Evolutionary conservation across 257 asterid genomes (phyloP).

Genomic region (Echites panduratus): DNA sequence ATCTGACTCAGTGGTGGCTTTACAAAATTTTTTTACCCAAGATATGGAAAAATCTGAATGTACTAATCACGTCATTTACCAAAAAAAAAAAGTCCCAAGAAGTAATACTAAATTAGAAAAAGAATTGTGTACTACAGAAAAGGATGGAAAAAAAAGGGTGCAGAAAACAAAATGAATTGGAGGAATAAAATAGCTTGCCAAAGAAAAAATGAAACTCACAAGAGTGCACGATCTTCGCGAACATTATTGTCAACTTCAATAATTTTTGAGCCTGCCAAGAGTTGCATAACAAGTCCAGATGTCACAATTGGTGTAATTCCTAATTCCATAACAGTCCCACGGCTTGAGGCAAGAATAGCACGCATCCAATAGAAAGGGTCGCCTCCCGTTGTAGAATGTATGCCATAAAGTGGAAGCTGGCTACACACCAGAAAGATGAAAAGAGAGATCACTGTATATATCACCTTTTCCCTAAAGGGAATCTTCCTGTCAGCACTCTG

Average conservation of each 20-base stretch:
- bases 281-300: slow-evolving; percentile 81
- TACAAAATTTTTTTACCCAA: too few relatives aligned
- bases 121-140: background rate
- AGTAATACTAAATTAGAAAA: background rate
- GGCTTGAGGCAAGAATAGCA: slow-evolving; percentile 79
- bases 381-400: slow-evolving; percentile 86
- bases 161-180: background rate
- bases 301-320: slow-evolving; percentile 88
- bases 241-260: slow-evolving; percentile 83
- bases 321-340: slow-evolving; percentile 89
- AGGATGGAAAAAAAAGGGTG: background rate
- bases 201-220: slow-evolving; percentile 42
- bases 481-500: slow-evolving; percentile 78
- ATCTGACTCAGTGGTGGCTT: background rate
- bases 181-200: background rate
- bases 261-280: slow-evolving; percentile 75
- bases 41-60: background rate
- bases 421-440: slow-evolving; percentile 78
- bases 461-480: slow-evolving; percentile 84
- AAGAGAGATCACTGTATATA: slow-evolving; percentile 72
- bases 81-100: background rate
- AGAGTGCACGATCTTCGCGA: slow-evolving; percentile 75
- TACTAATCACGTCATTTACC: background rate
- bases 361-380: slow-evolving; percentile 96
- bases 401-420: slow-evolving; percentile 81